Evolutionary conservation across 768 basidiomycete species (phyloP), one percentile per base, ranked within the genome.

Genomic region (Tricholoma hemisulphureum): DNA sequence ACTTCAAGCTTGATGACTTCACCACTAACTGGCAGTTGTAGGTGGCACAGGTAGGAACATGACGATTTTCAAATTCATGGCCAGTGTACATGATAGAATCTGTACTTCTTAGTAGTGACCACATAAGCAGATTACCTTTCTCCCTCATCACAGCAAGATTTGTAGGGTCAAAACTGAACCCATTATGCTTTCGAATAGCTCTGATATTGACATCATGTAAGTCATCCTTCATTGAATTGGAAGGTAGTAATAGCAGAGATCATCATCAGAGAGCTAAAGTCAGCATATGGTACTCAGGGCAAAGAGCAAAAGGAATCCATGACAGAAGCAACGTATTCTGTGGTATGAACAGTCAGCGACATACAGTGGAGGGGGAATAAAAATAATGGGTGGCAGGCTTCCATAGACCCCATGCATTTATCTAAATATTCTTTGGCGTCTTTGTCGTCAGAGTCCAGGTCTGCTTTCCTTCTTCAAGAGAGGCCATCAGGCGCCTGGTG

Each of bases 391-490:
- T 31, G 29, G 29, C 29, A 31, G 5, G 29, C 29, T 10, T 10
- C 29, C 5, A 10, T 6, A 6, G 10, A 31, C 29, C 29, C 29
- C 5, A 31, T 26, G 11, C n/a, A 13, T 23, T 60, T 45, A 45
- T 72, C 55, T 28, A 69, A 55, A 37, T 72, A 62, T 23, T 67
- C 70, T 49, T 78, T 71, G 1, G 61, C 62, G 16, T 71, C 66
- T 14, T 63, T 59, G 2, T 64, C 61, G 14, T 64, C 62, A 2
- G 61, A 55, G 20, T 68, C 61, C 0, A 60, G 54, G 0, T 18
- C 28, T 2, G 60, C 21, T 10, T 16, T 9, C 4, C 32, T 49
- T 23, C 69, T 8, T 51, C 69, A 0, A 1, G 77, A 79, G 4
- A 80, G 52, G 0, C 65, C 75, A 60, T 79, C n/a, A n/a, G n/a